phyloP scores from a whole-genome alignment of 2,329 filamentous ascomycete species.

The Trichophyton mentagrophytes region DNA sequence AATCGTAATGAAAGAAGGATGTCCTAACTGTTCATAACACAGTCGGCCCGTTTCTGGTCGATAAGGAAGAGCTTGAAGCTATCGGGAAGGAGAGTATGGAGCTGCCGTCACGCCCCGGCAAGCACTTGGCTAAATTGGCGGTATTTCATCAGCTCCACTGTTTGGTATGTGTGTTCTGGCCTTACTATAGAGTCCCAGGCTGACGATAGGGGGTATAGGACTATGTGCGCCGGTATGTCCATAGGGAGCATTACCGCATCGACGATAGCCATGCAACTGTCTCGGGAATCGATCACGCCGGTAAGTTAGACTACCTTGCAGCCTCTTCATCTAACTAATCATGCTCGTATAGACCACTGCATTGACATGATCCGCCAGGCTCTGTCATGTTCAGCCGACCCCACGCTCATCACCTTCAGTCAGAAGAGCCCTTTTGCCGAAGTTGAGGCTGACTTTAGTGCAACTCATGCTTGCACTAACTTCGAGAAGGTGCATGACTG shows the following conservation, averaged over 20 bases:
- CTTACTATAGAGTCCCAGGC: neutral
- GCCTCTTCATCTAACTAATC: neutral
- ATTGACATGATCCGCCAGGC: constrained; percentile 14
- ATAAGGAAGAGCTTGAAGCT: constrained; percentile 7
- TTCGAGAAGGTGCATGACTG: constrained; percentile 11
- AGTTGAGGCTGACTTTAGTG: constrained; percentile 10
- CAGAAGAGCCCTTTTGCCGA: neutral
- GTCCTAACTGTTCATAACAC: neutral
- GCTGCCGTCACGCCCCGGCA: constrained; percentile 9
- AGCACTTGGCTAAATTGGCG: constrained; percentile 12
- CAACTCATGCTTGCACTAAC: constrained; percentile 10
- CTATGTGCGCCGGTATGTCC: constrained; percentile 11
- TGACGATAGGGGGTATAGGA: constrained; percentile 7
- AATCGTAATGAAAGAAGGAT: neutral
- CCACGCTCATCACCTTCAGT: constrained; percentile 13
- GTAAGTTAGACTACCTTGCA: neutral
- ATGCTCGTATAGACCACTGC: constrained; percentile 10
- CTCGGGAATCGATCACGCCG: constrained; percentile 11
- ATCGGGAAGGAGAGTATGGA: constrained; percentile 12
- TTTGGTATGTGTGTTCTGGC: constrained; percentile 10
- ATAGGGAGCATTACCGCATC: constrained; percentile 11
- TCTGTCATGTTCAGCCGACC: constrained; percentile 12
- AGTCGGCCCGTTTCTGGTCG: constrained; percentile 10
- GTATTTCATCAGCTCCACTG: constrained; percentile 18
- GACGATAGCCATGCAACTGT: constrained; percentile 4